Base-by-base conservation (phyloP, 2,329 filamentous ascomycete species). In the Sporothrix curviconia region DNA sequence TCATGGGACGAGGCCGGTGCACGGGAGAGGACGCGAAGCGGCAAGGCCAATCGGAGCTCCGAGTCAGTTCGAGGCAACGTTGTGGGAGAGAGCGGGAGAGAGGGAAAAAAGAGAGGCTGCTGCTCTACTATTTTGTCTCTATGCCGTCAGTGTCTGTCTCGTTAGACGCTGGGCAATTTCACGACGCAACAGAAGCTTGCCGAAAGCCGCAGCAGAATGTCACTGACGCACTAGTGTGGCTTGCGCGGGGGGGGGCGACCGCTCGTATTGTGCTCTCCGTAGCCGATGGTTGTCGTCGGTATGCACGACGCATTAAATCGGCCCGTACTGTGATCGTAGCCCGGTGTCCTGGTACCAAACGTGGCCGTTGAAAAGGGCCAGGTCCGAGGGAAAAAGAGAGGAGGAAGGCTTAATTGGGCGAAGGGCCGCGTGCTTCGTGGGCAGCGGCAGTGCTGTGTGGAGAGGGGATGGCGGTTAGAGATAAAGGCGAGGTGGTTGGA, bases 401-500 rank as follows among this genome's bases (percentile, higher is more conserved):
- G n/a, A n/a, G n/a, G n/a, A n/a, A 42, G 37, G 50, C 50, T 53
- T 24, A 17, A 30, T 53, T 32, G 9, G 28, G 36, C 28, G 32
- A 52, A 53, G 37, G 37, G 3, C 50, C 36, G 50, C 50, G 50
- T 53, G 50, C 25, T n/a, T 51, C 49, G 24, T 5, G 22, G 47
- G 15, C 12, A n/a, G 19, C 28, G 47, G 19, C 19, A n/a, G 22
- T 50, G 30, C 14, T 40, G 22, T 53, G 49, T 39, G 49, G 32
- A 34, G 49, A 32, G 32, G 24, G 32, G 42, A 24, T 24, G 40
- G 25, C 22, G 46, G 55, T 52, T 46, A 57, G 39, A 40, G 39
- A 30, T 44, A 49, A 44, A n/a, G n/a, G n/a, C n/a, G n/a, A n/a
- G n/a, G n/a, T n/a, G n/a, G n/a, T n/a, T n/a, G n/a, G n/a, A 49